Base-by-base conservation (phyloP, 2,329 filamentous ascomycete genomes). In the Claviceps sp. region DNA sequence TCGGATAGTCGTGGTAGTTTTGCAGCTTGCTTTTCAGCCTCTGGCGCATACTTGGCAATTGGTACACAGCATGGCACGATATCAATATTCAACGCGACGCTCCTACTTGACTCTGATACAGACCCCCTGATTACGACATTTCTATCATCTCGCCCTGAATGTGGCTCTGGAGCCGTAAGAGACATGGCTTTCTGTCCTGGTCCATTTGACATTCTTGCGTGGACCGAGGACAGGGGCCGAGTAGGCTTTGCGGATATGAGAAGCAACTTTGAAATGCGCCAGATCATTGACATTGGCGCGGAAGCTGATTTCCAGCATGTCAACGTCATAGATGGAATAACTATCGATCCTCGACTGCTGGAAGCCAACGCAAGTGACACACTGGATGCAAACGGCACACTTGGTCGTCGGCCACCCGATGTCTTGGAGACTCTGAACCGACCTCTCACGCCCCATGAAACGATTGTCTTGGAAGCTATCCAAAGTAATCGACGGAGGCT, bases 111-210 rank as follows among this genome's bases (percentile, higher is more conserved):
- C 42, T 61, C 68, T 3, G 66, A 68, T 22, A 62, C 63, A 50
- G 77, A 85, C 53, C 77, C 86, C 1, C 76, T 94, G 46, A 69
- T 95, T 39, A 83, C 83, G 22, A 78, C 83, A 8, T 88, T 97
- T 60, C 78, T 79, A 53, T 90, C 89, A 16, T 90, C 89, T 0
- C 76, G 88, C 54, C 80, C 87, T 0, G 77, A 79, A 54, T 76
- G 73, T n/a, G 76, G 80, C 22, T 75, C 78, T 20, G 91, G 91
- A 44, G 89, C 91, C 36, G 82, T 97, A 50, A 80, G 93, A 55
- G 88, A 89, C 55, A 94, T 97, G 86, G 78, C 85, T 1, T 98
- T 98, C 64, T 89, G 87, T 4, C 90, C 91, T 0, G 86, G 86
- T 1, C 88, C 90, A 0, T 91, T 85, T 73, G 91, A 96, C 63